These are phyloP conservation scores for Silene vulgaris DNA, from an alignment of 179 eudicot genomes.

Conservation along the genomic window DNA sequence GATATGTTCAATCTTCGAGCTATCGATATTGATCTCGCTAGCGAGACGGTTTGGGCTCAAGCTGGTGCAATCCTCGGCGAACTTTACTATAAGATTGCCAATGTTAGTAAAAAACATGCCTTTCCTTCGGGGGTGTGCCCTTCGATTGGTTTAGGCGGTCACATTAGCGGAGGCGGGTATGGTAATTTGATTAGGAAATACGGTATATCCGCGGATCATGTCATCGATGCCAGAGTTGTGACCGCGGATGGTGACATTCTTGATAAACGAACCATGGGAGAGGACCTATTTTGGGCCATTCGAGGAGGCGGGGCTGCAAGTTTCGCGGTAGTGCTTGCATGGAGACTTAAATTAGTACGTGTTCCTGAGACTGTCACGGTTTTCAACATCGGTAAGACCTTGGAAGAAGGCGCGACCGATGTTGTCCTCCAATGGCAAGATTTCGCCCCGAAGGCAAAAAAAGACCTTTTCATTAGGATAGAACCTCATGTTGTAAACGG, in stretches of 20 bases:
- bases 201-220: constrained; percentile 24
- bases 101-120: constrained; percentile 18
- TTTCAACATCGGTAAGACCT: constrained; percentile 22
- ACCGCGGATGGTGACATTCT: constrained; percentile 25
- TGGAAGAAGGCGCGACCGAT: constrained; percentile 27
- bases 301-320: constrained; percentile 32
- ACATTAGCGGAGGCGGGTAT: constrained; percentile 32
- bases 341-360: constrained; percentile 27
- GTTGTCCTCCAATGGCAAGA: constrained; percentile 27
- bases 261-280: constrained; percentile 25
- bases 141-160: constrained; percentile 30
- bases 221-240: constrained; percentile 26
- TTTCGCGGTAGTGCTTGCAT: constrained; percentile 28
- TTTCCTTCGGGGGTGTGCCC: constrained; percentile 28
- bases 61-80: constrained; percentile 30
- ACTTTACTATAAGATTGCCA: constrained; percentile 28
- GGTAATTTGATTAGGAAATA: constrained; percentile 29
- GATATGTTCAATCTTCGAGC: constrained; percentile 27
- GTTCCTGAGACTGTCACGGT: constrained; percentile 28
- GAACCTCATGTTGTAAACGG: constrained; percentile 18
- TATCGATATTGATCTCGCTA: constrained; percentile 16
- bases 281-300: constrained; percentile 33
- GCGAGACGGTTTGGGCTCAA: constrained; percentile 26
- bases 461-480: constrained; percentile 26
- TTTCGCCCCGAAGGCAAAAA: constrained; percentile 18